phyloP scores from a whole-genome alignment of 371 early-diverging fungal species.

The Mucor indicus region DNA sequence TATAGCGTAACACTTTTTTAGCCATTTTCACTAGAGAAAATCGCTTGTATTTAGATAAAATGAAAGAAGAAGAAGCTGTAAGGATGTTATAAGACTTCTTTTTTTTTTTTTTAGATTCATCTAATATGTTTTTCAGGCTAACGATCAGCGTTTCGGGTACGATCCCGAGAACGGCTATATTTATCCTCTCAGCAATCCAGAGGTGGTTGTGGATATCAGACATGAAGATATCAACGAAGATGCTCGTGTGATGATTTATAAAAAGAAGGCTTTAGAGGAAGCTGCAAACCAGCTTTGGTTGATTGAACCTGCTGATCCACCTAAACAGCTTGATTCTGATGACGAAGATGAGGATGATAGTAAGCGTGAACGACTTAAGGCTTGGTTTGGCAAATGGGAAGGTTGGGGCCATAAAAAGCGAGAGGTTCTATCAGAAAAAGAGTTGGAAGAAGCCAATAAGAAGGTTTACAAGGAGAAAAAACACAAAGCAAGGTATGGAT shows the following conservation, averaged over 20 bases:
- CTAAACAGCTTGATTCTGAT: constrained; percentile 20
- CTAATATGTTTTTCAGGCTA: constrained; percentile 18
- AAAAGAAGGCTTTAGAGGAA: constrained; percentile 20
- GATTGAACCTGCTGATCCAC: constrained; percentile 27
- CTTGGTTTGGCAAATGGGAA: constrained; percentile 33
- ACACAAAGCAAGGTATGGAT: constrained; percentile 22
- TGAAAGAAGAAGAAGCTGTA: constrained; percentile 39
- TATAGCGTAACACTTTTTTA: not conserved
- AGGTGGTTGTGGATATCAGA: constrained; percentile 23
- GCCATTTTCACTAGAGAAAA: constrained; percentile 40
- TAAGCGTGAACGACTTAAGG: constrained; percentile 29
- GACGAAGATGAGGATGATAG: constrained; percentile 33
- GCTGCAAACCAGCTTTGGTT: constrained; percentile 26
- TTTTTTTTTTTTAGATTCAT: too few relatives aligned
- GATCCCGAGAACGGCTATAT: constrained; percentile 26
- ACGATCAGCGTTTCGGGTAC: constrained; percentile 32
- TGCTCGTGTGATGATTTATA: constrained; percentile 21
- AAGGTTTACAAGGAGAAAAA: constrained; percentile 35
- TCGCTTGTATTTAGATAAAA: constrained; percentile 35
- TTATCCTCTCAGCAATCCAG: constrained; percentile 20
- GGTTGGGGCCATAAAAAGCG: constrained; percentile 28
- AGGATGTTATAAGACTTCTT: too few relatives aligned
- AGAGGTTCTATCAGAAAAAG: constrained; percentile 20
- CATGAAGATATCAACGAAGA: constrained; percentile 22
- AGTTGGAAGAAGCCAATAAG: constrained; percentile 31